A percentile compares a stretch with the other conserved stretches of the same genome.
phyloP scores from a whole-genome alignment of 2,329 filamentous ascomycete species.

The Diaporthe citrichinensis region DNA sequence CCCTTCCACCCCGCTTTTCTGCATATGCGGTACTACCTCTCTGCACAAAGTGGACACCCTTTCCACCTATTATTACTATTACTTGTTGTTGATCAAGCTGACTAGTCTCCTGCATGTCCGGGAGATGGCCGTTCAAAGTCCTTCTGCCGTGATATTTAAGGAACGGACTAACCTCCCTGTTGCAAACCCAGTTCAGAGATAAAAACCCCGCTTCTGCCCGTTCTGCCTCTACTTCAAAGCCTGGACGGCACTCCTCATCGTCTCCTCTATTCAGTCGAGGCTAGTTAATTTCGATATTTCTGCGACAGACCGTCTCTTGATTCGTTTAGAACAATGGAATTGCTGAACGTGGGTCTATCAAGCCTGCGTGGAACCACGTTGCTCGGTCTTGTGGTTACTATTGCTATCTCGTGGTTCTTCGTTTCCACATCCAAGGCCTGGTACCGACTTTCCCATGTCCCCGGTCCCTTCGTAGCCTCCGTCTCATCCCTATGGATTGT shows the following conservation, averaged over 20 bases:
- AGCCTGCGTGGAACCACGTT: background rate
- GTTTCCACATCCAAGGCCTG: background rate
- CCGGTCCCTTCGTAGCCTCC: background rate
- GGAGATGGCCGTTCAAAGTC: background rate
- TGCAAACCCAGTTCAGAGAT: background rate
- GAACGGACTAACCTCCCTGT: background rate
- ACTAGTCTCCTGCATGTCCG: background rate
- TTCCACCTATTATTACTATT: background rate
- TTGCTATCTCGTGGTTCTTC: background rate
- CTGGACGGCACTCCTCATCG: no score
- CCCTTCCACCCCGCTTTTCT: constrained; percentile 4
- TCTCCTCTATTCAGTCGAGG: background rate
- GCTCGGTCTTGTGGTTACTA: background rate
- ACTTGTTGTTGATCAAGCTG: background rate
- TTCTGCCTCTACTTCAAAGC: background rate
- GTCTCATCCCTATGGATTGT: background rate
- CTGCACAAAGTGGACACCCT: background rate
- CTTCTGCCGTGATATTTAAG: background rate
- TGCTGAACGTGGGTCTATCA: background rate
- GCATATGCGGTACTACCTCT: constrained; percentile 27
- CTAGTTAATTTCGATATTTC: background rate
- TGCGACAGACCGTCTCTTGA: background rate
- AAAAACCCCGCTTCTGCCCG: background rate
- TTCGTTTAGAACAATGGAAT: background rate
- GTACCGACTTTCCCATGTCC: constrained; percentile 12